Conservation (phyloP, 2,329 filamentous ascomycete species). For the Penicillium sp. region DNA sequence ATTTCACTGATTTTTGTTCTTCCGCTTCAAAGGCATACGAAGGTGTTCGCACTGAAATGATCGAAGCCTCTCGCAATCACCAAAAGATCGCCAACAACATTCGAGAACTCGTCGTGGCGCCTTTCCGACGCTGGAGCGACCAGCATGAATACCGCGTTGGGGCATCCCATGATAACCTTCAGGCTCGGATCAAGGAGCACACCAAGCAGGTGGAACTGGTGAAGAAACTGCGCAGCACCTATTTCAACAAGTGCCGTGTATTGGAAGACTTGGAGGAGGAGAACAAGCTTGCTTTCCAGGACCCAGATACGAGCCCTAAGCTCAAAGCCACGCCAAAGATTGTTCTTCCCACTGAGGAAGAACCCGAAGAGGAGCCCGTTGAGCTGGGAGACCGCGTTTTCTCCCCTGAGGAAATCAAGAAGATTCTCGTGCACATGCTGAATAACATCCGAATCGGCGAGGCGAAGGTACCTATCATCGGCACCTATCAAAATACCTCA, state of each 20-base stretch:
- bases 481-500: constrained; percentile 91
- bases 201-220: constrained; percentile 87
- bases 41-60: constrained; percentile 87
- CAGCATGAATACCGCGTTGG: constrained; percentile 88
- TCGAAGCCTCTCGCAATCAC: constrained; percentile 83
- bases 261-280: constrained; percentile 97
- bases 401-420: constrained; percentile 81
- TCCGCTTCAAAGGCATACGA: constrained; percentile 71
- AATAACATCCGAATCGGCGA: constrained; percentile 83
- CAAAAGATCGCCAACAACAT: constrained; percentile 96
- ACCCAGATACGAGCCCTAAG: constrained; percentile 67
- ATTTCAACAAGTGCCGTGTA: constrained; percentile 97
- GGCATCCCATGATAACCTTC: constrained; percentile 91
- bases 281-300: constrained; percentile 96
- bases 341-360: constrained; percentile 72
- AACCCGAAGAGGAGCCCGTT: constrained; percentile 73
- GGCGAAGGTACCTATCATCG: constrained; percentile 91
- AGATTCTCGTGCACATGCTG: constrained; percentile 81
- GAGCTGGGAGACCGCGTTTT: constrained; percentile 92
- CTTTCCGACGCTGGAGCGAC: constrained; percentile 94
- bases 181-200: constrained; percentile 84
- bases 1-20: not conserved
- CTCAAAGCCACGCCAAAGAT: constrained; percentile 66
- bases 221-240: constrained; percentile 89
- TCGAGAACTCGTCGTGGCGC: constrained; percentile 88